Base-by-base conservation (phyloP, 768 basidiomycete genomes). In the Gymnopilus junonius region DNA sequence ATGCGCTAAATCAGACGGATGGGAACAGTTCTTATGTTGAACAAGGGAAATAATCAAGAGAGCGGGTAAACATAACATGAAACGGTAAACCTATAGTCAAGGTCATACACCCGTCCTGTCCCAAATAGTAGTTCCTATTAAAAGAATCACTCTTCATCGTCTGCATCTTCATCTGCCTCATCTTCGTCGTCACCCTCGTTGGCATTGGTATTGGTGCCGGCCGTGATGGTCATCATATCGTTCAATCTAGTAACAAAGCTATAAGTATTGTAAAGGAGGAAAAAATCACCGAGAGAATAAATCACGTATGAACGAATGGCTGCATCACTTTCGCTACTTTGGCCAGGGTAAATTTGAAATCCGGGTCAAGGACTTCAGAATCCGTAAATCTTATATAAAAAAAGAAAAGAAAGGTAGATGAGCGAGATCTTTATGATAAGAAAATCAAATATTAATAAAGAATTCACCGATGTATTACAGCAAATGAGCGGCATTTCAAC, bases 271-370 rank as follows among this genome's bases (percentile, higher is more conserved):
- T 39, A 2, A n/a, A n/a, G 5, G 50, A 31, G 25, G 21, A 40
- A 34, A 10, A 54, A 20, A 35, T 12, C 32, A 20, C 27, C 48
- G 40, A 34, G 40, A 59, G 6, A 27, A 37, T 7, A 1, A 73
- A 85, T 65, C 62, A 91, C 92, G 88, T 89, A 69, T 92, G 91
- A 2, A 95, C 91, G 60, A 97, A 88, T 0, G 94, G 95, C 55
- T 79, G 79, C 69, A 90, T 79, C 1, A 92, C 79, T 23, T 68
- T 74, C 5, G 83, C 85, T 8, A 91, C 79, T 1, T 82, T 71
- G 25, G 81, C 79, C 5, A 97, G 71, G 25, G 82, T 81, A 35
- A 89, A 83, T 55, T 85, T 84, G 74, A 95, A 97, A 37, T 85
- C 81, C 0, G 85, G 80, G 3, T 76, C 73, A 1, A 93, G 76